These are phyloP conservation scores for Sclerotinia spermophila DNA, from an alignment of 2,329 filamentous ascomycete species.

Conservation along the genomic window DNA sequence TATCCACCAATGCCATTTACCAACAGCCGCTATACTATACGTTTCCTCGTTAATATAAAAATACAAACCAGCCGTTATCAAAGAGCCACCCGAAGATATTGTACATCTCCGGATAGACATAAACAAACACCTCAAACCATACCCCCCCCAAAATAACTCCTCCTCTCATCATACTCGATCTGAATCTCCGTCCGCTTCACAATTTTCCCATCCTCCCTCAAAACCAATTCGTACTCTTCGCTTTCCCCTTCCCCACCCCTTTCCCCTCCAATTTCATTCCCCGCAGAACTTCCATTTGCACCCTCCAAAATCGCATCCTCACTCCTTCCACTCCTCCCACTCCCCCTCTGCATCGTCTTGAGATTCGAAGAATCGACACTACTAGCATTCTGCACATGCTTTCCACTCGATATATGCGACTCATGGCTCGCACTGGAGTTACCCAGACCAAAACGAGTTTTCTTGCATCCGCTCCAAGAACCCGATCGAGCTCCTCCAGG, in stretches of 20 bases:
- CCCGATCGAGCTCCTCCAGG: background rate
- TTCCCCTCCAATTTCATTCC: background rate
- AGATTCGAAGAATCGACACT: background rate
- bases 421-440: no score
- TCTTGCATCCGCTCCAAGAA: background rate
- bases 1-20: background rate
- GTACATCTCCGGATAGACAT: background rate
- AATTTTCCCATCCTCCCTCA: background rate
- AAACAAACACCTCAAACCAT: background rate
- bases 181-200: background rate
- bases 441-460: no score
- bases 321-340: background rate
- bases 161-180: background rate
- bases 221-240: background rate
- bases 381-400: background rate
- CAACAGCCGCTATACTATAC: no score
- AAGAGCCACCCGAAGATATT: no score
- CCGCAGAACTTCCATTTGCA: no score
- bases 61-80: no score
- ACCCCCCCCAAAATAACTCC: background rate
- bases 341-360: background rate
- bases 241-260: background rate
- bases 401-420: background rate
- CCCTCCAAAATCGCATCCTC: background rate
- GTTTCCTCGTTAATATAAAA: background rate